These are phyloP conservation scores for Phytophthora macrochlamydospora DNA, from an alignment of 352 stramenopile genomes.

Conservation along the genomic window DNA sequence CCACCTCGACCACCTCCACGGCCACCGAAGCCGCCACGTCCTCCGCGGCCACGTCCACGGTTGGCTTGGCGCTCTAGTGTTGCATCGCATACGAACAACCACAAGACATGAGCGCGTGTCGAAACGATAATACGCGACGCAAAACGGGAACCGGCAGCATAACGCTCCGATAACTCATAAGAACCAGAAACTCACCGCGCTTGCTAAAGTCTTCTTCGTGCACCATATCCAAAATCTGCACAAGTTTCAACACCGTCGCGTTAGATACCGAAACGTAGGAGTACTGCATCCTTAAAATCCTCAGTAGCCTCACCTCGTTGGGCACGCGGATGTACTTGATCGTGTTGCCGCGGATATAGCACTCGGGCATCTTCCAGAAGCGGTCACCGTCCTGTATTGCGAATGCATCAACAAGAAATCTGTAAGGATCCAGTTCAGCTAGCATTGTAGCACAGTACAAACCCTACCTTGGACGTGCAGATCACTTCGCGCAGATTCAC, in stretches of 20 bases:
- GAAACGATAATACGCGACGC: conserved; percentile 9
- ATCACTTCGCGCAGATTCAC: conserved; percentile 99
- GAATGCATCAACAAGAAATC: not conserved
- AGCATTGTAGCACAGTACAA: not conserved
- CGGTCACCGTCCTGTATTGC: conserved; percentile 90
- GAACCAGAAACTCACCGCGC: conserved; percentile 49
- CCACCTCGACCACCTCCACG: conserved; percentile 47
- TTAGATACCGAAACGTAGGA: conserved; percentile 4
- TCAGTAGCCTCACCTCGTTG: conserved; percentile 82
- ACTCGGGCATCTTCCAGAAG: conserved; percentile 99
- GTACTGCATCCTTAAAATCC: not conserved
- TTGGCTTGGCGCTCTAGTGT: conserved; percentile 71
- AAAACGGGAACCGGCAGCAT: too few relatives aligned
- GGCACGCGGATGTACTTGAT: conserved; percentile 99
- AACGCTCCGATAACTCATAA: not conserved
- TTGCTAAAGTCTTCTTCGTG: conserved; percentile 92
- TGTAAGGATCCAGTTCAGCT: not conserved
- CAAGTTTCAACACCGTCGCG: not conserved
- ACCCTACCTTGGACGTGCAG: conserved; percentile 93
- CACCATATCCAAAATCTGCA: conserved; percentile 93
- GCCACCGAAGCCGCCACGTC: conserved; percentile 56
- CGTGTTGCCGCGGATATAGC: conserved; percentile 97
- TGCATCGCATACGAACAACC: conserved; percentile 9
- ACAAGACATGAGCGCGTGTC: conserved; percentile 9
- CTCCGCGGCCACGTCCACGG: conserved; percentile 72